Conservation (phyloP, 73 alveolate genomes). For the Tetrahymena malaccensis region DNA sequence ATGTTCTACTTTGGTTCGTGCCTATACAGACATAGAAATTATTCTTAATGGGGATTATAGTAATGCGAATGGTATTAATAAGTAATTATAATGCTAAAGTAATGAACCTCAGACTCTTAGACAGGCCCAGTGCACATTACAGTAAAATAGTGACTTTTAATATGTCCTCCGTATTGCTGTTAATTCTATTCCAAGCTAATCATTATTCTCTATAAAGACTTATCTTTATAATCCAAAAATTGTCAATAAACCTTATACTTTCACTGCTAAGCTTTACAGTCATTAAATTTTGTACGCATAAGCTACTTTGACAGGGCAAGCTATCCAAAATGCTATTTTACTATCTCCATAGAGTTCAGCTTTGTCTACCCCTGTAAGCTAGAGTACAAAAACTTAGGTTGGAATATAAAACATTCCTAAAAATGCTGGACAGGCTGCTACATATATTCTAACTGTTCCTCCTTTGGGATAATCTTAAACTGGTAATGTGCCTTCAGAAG, state of each 20-base stretch:
- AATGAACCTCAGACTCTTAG: neutral
- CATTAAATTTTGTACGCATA: neutral
- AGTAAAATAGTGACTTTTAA: neutral
- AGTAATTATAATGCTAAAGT: neutral
- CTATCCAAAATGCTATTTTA: neutral
- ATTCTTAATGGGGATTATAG: neutral
- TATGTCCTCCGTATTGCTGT: neutral
- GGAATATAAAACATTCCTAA: neutral
- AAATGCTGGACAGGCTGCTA: neutral
- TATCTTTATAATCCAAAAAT: neutral
- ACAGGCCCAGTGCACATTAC: neutral
- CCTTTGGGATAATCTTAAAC: neutral
- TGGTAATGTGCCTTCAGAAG: neutral
- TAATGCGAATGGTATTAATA: neutral
- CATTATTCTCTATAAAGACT: neutral
- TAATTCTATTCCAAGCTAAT: neutral
- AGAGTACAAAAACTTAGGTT: neutral
- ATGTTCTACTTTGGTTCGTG: neutral
- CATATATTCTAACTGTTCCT: neutral
- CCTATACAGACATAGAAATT: neutral
- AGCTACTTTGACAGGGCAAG: neutral
- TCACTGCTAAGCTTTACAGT: neutral
- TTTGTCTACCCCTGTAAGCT: neutral
- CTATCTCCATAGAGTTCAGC: neutral
- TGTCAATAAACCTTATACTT: neutral